phyloP scores from a whole-genome alignment of 2,329 filamentous ascomycete genomes.

The Curvularia lunata region DNA sequence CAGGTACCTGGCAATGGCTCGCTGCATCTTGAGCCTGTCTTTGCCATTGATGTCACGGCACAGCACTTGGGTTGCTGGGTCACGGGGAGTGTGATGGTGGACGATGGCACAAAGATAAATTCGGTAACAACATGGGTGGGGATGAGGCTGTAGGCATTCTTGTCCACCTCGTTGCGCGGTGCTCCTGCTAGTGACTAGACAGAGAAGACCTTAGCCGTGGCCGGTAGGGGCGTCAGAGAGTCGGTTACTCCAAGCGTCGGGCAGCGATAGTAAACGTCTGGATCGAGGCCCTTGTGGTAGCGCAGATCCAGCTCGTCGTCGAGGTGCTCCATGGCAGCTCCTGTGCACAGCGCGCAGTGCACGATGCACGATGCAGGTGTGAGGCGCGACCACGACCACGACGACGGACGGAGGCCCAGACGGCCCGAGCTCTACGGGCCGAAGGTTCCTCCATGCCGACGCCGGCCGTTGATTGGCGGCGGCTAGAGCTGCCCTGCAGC shows the following conservation, averaged over 20 bases:
- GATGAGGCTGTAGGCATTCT: constrained; percentile 37
- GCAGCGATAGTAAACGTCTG: constrained; percentile 44
- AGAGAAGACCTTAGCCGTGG: constrained; percentile 22
- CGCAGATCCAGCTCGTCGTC: constrained; percentile 44
- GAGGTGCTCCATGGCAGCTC: constrained; percentile 36
- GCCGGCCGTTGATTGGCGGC: constrained; percentile 5
- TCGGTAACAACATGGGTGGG: constrained; percentile 42
- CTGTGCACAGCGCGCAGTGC: background rate
- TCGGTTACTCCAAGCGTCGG: constrained; percentile 35
- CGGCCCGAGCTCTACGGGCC: constrained; percentile 3
- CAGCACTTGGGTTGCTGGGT: constrained; percentile 36
- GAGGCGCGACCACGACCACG: constrained; percentile 11
- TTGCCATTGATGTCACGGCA: constrained; percentile 37
- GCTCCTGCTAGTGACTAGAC: constrained; percentile 38
- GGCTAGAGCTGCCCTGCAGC: constrained; percentile 11
- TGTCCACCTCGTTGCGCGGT: constrained; percentile 39
- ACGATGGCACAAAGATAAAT: constrained; percentile 39
- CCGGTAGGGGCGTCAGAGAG: constrained; percentile 11
- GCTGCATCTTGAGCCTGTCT: constrained; percentile 37
- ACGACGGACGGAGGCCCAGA: background rate
- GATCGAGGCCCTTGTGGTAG: constrained; percentile 35
- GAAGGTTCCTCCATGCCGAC: constrained; percentile 2
- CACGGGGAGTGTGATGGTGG: constrained; percentile 41
- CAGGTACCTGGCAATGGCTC: constrained; percentile 38
- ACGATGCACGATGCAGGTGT: constrained; percentile 5